Evolutionary conservation across 441 rosid species (phyloP).

Genomic region (Gossypium gossypioides): DNA sequence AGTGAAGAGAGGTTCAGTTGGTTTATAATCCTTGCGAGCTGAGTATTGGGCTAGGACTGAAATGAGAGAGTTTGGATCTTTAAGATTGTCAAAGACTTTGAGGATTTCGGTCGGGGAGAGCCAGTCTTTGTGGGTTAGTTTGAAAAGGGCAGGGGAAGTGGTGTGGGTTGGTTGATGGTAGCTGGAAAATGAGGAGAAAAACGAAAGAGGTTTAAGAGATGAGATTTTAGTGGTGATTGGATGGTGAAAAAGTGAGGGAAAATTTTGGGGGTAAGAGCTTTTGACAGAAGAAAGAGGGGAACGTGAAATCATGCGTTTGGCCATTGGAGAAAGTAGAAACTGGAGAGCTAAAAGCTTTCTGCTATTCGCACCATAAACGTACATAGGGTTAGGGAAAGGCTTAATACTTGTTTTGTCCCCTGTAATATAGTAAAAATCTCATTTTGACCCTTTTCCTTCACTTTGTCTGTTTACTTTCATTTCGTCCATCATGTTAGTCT

Average conservation of each 20-base stretch:
- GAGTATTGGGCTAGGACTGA: slow-evolving; percentile 48
- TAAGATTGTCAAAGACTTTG: slow-evolving; percentile 41
- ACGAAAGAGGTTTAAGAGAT: not conserved
- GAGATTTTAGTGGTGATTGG: not conserved
- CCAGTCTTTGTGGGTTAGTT: slow-evolving; percentile 69
- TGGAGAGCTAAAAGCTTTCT: not conserved
- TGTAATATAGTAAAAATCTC: too few relatives aligned
- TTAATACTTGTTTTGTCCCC: too few relatives aligned
- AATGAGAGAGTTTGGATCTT: slow-evolving; percentile 39
- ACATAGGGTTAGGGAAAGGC: too few relatives aligned
- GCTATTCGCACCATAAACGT: too few relatives aligned
- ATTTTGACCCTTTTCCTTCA: too few relatives aligned
- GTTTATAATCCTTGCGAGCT: slow-evolving; percentile 58
- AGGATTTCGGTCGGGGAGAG: slow-evolving; percentile 53
- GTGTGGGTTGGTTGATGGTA: not conserved
- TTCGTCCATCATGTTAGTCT: too few relatives aligned
- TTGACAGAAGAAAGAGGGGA: slow-evolving; percentile 14
- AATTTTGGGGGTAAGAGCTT: not conserved
- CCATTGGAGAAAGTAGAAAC: not conserved
- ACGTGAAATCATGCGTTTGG: slow-evolving; percentile 22
- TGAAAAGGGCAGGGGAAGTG: slow-evolving; percentile 6
- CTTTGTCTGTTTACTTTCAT: too few relatives aligned
- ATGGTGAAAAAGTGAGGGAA: not conserved
- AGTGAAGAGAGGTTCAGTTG: slow-evolving; percentile 55
- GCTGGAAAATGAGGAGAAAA: slow-evolving; percentile 18